Evolutionary conservation across 2,329 filamentous ascomycete genomes (phyloP), one percentile per base, ranked within the genome.

Genomic region (Fusarium sp.): DNA sequence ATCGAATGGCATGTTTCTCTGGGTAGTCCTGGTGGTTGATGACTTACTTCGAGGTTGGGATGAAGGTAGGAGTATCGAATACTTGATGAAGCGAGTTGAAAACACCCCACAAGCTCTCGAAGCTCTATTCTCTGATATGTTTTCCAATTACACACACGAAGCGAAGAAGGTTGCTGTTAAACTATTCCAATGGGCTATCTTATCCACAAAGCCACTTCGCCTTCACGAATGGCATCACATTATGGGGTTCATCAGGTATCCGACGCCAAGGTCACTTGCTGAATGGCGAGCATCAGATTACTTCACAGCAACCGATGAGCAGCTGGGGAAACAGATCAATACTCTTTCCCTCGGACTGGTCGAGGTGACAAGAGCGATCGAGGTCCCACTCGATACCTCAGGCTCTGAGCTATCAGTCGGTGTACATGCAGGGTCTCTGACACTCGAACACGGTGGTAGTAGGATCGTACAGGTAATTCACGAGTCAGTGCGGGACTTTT

Each of bases 141-240:
- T 63, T 1, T 30, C 13, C 28, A 30, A 30, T 30, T 30, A 13
- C 28, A 30, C 28, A 30, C 13, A 30, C 13, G 28, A 30, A 7
- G 13, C 28, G 13, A 1, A 4, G 46, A 7, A 55, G 32, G 12
- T 12, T 60, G 2, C 69, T 72, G 28, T 30, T 14, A 30, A 30
- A 7, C 28, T 30, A 14, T 10, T 46, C 42, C 57, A 69, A 27
- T 71, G 69, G 69, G 68, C 41, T 2, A 20, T 56, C 2, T 37
- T 51, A 7, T 14, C 62, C 12, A 18, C 14, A 3, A 51, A 45
- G 7, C 59, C 70, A 0, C 27, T 72, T 1, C 51, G 65, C 1
- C 30, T 72, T 21, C 32, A 67, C 8, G 62, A 72, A 16, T 72
- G 66, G 70, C 58, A 71, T 34, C 68, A 72, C 3, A 42, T 71